Evolutionary conservation across 768 basidiomycete genomes (phyloP).

Genomic region (Serendipita vermifera): DNA sequence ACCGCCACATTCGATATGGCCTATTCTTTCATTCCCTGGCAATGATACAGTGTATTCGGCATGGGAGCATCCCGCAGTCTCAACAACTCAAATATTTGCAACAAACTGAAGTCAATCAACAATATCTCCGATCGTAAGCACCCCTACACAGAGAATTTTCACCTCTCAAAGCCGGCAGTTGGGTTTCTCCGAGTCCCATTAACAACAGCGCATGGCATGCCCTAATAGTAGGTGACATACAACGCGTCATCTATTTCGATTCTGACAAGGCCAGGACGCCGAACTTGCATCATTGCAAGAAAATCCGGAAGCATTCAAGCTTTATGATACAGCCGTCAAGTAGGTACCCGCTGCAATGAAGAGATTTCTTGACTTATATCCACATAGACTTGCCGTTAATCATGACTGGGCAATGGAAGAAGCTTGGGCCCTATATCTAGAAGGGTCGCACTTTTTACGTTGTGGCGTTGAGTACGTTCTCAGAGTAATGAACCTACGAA

Average conservation of each 20-base stretch:
- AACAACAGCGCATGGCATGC: constrained; percentile 58
- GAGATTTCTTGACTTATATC: background rate
- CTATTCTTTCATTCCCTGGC: constrained; percentile 62
- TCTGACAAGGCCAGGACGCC: constrained; percentile 37
- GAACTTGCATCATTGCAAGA: constrained; percentile 50
- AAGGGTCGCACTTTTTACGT: constrained; percentile 57
- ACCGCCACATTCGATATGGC: constrained; percentile 53
- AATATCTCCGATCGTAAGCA: constrained; percentile 44
- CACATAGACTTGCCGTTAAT: constrained; percentile 43
- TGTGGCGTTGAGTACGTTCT: constrained; percentile 39
- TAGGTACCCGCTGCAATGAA: constrained; percentile 19
- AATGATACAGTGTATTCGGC: constrained; percentile 45
- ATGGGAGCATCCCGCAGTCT: constrained; percentile 28
- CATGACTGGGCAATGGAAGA: constrained; percentile 64
- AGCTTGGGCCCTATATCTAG: constrained; percentile 54
- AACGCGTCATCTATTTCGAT: background rate
- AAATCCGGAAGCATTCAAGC: constrained; percentile 44
- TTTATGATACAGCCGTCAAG: constrained; percentile 61
- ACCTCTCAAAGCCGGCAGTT: constrained; percentile 28
- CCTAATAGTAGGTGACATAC: constrained; percentile 39
- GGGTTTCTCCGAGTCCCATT: constrained; percentile 56
- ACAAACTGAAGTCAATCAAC: constrained; percentile 50
- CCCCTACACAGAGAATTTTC: background rate
- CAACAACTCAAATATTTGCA: constrained; percentile 31
- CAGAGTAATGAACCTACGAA: background rate